These are phyloP conservation scores for Xylaria flabelliformis DNA, from an alignment of 495 filamentous ascomycete species.

Conservation along the genomic window DNA sequence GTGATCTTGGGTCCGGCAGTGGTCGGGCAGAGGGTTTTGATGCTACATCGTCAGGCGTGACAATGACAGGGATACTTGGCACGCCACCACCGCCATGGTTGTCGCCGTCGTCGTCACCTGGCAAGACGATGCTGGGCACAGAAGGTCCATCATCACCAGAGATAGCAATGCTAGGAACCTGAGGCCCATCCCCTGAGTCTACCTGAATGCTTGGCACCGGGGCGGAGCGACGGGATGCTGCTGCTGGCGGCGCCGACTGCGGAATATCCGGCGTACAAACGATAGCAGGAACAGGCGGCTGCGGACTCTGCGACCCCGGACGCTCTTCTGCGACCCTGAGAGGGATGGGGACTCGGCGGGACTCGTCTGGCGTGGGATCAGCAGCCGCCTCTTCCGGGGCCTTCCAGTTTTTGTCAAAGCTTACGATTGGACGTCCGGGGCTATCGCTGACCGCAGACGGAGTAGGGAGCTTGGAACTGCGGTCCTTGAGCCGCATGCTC, in stretches of 20 bases:
- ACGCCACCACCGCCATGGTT: conserved; percentile 22
- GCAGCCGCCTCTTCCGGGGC: conserved; percentile 64
- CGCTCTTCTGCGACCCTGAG: conserved; percentile 40
- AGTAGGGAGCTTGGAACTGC: conserved; percentile 82
- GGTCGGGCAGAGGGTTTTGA: conserved; percentile 45
- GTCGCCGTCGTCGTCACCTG: conserved; percentile 50
- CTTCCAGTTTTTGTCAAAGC: conserved; percentile 85
- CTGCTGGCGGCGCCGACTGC: conserved; percentile 42
- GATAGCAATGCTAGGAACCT: conserved; percentile 39
- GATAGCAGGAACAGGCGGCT: conserved; percentile 63
- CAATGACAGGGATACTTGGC: conserved; percentile 54
- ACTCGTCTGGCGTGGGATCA: conserved; percentile 60
- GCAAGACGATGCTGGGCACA: conserved; percentile 53
- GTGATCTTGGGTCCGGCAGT: conserved; percentile 47
- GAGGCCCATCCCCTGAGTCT: conserved; percentile 43
- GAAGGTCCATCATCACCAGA: conserved; percentile 36
- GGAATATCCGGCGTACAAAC: conserved; percentile 59
- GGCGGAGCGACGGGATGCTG: conserved; percentile 42
- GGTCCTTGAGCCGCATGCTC: conserved; percentile 83
- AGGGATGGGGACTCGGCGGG: conserved; percentile 41
- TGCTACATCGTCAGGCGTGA: conserved; percentile 47
- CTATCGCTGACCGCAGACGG: conserved; percentile 86
- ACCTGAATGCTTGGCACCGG: conserved; percentile 49
- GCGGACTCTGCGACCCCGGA: conserved; percentile 37
- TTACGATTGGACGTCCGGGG: conserved; percentile 88